These are phyloP conservation scores for Clausena lansium DNA, from an alignment of 345 rosid genomes.

Conservation along the genomic window DNA sequence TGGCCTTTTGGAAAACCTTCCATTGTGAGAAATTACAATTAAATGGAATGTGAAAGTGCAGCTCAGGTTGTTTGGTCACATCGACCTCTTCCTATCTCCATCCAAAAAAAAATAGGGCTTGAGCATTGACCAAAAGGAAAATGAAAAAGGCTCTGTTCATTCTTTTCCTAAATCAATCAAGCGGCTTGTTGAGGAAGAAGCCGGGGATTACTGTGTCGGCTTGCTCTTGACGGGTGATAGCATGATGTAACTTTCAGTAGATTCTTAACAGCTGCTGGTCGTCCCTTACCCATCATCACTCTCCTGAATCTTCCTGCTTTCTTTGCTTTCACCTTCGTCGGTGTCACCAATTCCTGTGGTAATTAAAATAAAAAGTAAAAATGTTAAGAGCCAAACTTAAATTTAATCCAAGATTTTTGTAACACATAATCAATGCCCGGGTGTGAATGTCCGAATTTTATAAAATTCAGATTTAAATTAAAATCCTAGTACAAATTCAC, in stretches of 20 bases:
- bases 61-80: not conserved
- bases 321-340: constrained; percentile 18
- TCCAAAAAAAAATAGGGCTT: not conserved
- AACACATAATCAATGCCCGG: too few relatives aligned
- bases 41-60: not conserved
- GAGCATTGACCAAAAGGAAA: not conserved
- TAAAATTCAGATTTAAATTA: too few relatives aligned
- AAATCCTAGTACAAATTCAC: too few relatives aligned
- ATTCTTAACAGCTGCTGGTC: constrained; percentile 20
- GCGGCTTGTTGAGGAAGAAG: constrained; percentile 15
- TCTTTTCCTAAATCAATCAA: constrained; percentile 8
- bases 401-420: not conserved
- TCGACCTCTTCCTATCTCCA: not conserved
- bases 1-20: not conserved
- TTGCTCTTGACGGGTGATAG: constrained; percentile 21
- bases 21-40: not conserved
- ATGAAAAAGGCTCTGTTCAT: not conserved
- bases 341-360: constrained; percentile 6
- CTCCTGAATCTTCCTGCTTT: constrained; percentile 16
- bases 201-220: constrained; percentile 2
- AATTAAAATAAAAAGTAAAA: not conserved
- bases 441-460: too few relatives aligned
- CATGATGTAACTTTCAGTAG: constrained; percentile 30
- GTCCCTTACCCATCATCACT: constrained; percentile 15
- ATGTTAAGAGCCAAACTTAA: not conserved